phyloP scores from a whole-genome alignment of 1,284 basidiomycete species.

The Leccinum angustisporum region DNA sequence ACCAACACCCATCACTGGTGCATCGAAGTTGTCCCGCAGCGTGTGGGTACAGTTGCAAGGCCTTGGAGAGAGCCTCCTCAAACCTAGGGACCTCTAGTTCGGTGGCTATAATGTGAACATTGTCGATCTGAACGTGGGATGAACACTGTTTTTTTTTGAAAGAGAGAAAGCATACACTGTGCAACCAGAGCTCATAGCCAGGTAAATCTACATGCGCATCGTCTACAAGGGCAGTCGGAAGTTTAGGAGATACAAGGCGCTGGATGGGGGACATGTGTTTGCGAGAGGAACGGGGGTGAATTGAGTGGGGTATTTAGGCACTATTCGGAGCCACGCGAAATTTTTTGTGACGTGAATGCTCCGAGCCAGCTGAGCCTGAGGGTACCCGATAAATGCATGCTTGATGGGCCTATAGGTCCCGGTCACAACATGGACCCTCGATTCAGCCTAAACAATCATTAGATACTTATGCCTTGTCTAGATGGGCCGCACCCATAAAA shows the following conservation, averaged over 20 bases:
- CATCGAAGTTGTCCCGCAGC: conserved; percentile 26
- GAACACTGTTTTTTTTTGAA: not conserved
- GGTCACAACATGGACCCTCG: too few relatives aligned
- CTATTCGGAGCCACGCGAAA: too few relatives aligned
- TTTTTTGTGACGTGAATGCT: too few relatives aligned
- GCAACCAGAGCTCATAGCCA: conserved; percentile 26
- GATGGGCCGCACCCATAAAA: too few relatives aligned
- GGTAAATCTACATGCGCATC: conserved; percentile 19
- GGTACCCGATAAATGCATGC: too few relatives aligned
- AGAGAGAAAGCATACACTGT: conserved; percentile 12
- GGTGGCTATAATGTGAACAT: conserved; percentile 30
- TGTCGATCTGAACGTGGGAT: conserved; percentile 21
- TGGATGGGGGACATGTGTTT: conserved; percentile 15
- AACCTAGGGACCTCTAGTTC: conserved; percentile 26
- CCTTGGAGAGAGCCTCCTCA: conserved; percentile 24
- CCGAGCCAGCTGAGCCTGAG: too few relatives aligned
- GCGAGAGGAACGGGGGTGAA: not conserved
- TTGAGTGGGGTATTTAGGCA: not conserved
- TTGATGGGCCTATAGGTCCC: too few relatives aligned
- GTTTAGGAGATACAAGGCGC: conserved; percentile 18
- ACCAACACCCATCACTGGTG: conserved; percentile 24
- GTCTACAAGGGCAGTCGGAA: conserved; percentile 15
- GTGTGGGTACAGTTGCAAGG: conserved; percentile 29
- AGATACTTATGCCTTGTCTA: too few relatives aligned
- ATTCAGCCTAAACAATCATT: too few relatives aligned